These are phyloP conservation scores for Kondoa subrosea DNA, from an alignment of 768 basidiomycete species.

Conservation along the genomic window DNA sequence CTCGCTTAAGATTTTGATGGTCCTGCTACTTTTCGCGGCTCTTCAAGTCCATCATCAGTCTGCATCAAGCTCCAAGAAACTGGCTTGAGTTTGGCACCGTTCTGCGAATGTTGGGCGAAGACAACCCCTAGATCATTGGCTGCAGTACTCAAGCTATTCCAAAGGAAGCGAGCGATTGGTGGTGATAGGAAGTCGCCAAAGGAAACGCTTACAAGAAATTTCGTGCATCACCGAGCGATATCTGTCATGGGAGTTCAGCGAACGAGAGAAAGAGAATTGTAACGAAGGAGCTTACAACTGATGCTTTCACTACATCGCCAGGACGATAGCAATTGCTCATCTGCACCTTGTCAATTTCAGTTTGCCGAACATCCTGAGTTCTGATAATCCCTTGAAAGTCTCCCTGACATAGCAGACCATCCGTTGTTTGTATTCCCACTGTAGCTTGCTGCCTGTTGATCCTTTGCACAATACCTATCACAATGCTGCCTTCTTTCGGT, in stretches of 20 bases:
- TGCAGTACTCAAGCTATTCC: no score
- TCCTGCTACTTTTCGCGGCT: conserved; percentile 34
- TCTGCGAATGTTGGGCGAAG: conserved; percentile 46
- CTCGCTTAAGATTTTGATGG: conserved; percentile 13
- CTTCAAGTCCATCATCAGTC: conserved; percentile 27
- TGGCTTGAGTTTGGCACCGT: conserved; percentile 32
- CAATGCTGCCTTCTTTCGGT: conserved; percentile 34
- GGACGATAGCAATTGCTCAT: conserved; percentile 81
- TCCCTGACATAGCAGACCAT: conserved; percentile 69
- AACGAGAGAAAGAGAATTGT: conserved; percentile 3
- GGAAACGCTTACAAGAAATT: conserved; percentile 85
- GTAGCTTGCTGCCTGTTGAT: conserved; percentile 68
- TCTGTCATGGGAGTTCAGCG: neutral
- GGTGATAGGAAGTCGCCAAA: conserved; percentile 84
- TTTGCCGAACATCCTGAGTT: conserved; percentile 69
- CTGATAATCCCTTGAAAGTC: conserved; percentile 82
- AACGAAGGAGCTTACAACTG: conserved; percentile 47
- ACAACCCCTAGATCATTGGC: conserved; percentile 80
- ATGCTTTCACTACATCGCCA: conserved; percentile 71
- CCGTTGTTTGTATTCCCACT: conserved; percentile 68
- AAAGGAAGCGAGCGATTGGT: no score
- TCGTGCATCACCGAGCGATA: neutral
- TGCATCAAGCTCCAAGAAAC: conserved; percentile 36
- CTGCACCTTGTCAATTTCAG: conserved; percentile 37
- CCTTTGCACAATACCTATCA: conserved; percentile 66